Evolutionary conservation across 345 rosid species (phyloP).

Genomic region (Pseudoturritis turrita): DNA sequence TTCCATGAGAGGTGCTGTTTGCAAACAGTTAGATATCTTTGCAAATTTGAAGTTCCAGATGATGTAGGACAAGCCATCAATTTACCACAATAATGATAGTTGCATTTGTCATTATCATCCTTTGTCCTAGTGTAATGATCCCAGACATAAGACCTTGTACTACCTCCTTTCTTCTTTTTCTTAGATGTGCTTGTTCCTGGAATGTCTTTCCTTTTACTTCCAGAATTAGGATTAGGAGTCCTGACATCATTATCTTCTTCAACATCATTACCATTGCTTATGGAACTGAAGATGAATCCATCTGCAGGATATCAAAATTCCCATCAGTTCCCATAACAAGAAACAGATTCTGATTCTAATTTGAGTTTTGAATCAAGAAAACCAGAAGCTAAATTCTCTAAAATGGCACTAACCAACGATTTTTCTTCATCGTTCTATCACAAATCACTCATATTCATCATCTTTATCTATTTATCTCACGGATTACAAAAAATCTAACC

Average conservation of each 20-base stretch:
- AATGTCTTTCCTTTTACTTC: too few relatives aligned
- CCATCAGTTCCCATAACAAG: constrained; percentile 59
- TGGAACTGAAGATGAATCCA: too few relatives aligned
- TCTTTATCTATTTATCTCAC: constrained; percentile 52
- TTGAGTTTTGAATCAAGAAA: constrained; percentile 64
- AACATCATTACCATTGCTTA: too few relatives aligned
- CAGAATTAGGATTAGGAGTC: too few relatives aligned
- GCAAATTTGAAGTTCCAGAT: not conserved
- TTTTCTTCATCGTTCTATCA: constrained; percentile 79
- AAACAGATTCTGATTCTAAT: constrained; percentile 56
- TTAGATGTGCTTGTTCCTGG: too few relatives aligned
- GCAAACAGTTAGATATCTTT: not conserved
- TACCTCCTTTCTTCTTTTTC: too few relatives aligned
- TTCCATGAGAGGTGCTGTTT: not conserved
- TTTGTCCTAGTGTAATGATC: too few relatives aligned
- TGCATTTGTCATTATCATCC: too few relatives aligned
- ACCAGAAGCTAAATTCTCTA: constrained; percentile 74
- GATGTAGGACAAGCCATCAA: not conserved
- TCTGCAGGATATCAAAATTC: too few relatives aligned
- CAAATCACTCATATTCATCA: constrained; percentile 51
- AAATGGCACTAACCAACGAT: constrained; percentile 56
- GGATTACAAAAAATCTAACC: constrained; percentile 6
- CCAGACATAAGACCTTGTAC: too few relatives aligned
- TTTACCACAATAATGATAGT: too few relatives aligned
- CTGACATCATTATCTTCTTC: too few relatives aligned